These are phyloP conservation scores for Eremomyces bilateralis DNA, from an alignment of 495 filamentous ascomycete species.

Conservation along the genomic window DNA sequence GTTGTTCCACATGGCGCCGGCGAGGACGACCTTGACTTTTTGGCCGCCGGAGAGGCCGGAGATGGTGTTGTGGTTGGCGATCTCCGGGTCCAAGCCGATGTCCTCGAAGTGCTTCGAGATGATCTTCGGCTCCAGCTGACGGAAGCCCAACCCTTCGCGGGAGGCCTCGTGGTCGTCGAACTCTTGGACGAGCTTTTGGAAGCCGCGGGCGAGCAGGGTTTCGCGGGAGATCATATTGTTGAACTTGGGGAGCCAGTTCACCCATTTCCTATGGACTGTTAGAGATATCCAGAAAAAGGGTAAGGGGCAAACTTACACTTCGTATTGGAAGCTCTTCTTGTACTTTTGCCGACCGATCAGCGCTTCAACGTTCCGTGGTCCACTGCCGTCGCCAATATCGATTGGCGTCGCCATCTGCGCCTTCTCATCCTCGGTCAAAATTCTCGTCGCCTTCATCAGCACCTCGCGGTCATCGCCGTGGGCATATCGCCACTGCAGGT, in stretches of 20 bases:
- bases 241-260: slow-evolving; percentile 65
- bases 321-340: slow-evolving; percentile 99
- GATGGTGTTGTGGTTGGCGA: slow-evolving; percentile 97
- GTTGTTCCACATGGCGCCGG: slow-evolving; percentile 90
- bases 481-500: slow-evolving; percentile 95
- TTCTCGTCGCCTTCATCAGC: slow-evolving; percentile 87
- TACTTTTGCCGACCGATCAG: slow-evolving; percentile 94
- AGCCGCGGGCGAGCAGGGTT: slow-evolving; percentile 66
- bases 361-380: slow-evolving; percentile 56
- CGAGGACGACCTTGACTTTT: slow-evolving; percentile 97
- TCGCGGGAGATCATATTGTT: slow-evolving; percentile 88
- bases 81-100: slow-evolving; percentile 85
- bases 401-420: slow-evolving; percentile 78
- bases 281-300: slow-evolving; percentile 5
- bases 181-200: slow-evolving; percentile 84
- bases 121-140: slow-evolving; percentile 70
- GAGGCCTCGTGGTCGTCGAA: slow-evolving; percentile 98
- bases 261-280: slow-evolving; percentile 48
- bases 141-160: slow-evolving; percentile 89
- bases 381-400: slow-evolving; percentile 63
- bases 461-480: slow-evolving; percentile 96
- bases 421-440: slow-evolving; percentile 64
- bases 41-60: slow-evolving; percentile 94
- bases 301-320: slow-evolving; percentile 37
- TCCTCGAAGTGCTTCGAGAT: slow-evolving; percentile 98